Conservation (phyloP, 2,329 filamentous ascomycete genomes). For the Pezicula carpinea region DNA sequence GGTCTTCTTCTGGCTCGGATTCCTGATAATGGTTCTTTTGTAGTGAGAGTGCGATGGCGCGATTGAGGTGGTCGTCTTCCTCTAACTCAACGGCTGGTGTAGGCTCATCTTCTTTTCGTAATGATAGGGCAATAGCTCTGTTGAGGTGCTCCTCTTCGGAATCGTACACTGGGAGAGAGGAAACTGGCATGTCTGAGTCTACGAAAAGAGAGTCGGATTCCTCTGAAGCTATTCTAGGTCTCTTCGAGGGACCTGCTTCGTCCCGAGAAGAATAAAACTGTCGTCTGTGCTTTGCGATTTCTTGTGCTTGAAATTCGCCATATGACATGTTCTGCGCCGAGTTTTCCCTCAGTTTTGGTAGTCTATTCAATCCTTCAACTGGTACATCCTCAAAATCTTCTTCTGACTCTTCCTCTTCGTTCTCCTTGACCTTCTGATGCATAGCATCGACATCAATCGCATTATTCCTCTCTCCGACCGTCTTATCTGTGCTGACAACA, state of each 20-base stretch:
- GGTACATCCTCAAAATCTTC: constrained; percentile 49
- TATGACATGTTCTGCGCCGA: constrained; percentile 19
- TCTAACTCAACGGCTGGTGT: constrained; percentile 34
- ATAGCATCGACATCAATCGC: constrained; percentile 85
- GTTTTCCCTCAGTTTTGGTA: constrained; percentile 22
- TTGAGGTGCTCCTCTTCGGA: constrained; percentile 62
- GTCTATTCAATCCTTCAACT: constrained; percentile 29
- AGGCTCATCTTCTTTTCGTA: constrained; percentile 43
- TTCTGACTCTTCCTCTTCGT: constrained; percentile 57
- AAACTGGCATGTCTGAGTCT: constrained; percentile 4
- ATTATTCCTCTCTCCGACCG: constrained; percentile 74
- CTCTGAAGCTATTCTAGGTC: constrained; percentile 11
- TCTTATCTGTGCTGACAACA: constrained; percentile 81
- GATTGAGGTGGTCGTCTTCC: constrained; percentile 72
- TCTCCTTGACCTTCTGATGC: constrained; percentile 50
- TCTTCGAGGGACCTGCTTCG: constrained; percentile 12
- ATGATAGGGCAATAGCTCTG: constrained; percentile 76
- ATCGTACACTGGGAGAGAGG: constrained; percentile 7
- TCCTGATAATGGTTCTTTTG: constrained; percentile 51
- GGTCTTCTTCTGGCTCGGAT: constrained; percentile 27
- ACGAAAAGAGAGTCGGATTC: constrained; percentile 26
- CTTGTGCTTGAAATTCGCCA: constrained; percentile 20
- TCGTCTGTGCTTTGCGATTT: constrained; percentile 21
- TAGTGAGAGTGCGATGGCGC: constrained; percentile 82
- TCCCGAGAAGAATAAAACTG: constrained; percentile 14